Conservation (phyloP, 345 rosid species). For the Gossypium stocksii region DNA sequence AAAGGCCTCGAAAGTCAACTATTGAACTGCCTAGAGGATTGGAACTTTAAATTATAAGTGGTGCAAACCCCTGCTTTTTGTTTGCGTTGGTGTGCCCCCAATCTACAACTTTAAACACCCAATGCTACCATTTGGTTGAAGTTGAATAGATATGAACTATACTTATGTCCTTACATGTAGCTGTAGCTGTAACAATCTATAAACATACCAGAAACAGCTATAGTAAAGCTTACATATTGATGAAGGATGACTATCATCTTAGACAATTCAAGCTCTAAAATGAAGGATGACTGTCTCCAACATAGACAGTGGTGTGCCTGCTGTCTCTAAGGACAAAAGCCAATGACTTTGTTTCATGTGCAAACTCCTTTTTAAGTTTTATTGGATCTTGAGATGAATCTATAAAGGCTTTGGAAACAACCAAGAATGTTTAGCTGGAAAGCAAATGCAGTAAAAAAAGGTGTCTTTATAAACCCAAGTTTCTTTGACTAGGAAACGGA, state of each 20-base stretch:
- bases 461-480: not conserved
- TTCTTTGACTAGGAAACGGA: not conserved
- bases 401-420: not conserved
- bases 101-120: too few relatives aligned
- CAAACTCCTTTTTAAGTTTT: not conserved
- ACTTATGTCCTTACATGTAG: not conserved
- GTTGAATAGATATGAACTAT: not conserved
- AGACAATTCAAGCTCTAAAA: too few relatives aligned
- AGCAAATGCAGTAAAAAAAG: not conserved
- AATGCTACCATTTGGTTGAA: not conserved
- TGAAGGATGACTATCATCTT: not conserved
- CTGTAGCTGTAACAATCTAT: not conserved
- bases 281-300: not conserved
- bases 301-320: not conserved
- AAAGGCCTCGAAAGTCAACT: conserved; percentile 5
- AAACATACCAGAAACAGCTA: not conserved
- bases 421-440: not conserved
- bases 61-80: not conserved
- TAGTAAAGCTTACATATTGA: not conserved
- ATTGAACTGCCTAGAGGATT: not conserved
- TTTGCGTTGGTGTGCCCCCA: not conserved
- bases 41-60: not conserved
- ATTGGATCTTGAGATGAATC: conserved; percentile 1
- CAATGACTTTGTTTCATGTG: not conserved
- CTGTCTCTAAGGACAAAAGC: not conserved